Conservation (phyloP, 768 basidiomycete species). For the Phaeotremella fagi region DNA sequence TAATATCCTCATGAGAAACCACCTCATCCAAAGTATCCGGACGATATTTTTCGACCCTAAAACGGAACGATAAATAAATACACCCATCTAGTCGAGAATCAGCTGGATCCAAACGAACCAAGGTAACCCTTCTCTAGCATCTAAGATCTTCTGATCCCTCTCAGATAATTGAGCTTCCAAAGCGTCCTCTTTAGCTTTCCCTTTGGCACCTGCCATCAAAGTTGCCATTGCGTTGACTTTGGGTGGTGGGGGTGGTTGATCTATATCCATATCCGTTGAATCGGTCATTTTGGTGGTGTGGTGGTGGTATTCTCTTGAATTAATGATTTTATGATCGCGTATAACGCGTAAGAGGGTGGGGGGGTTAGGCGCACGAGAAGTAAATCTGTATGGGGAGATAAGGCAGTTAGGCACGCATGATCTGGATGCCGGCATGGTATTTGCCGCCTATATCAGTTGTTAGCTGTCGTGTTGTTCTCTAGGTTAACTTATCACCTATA, state of each 20-base stretch:
- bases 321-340: not conserved
- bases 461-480: not conserved
- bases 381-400: too few relatives aligned
- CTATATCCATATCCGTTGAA: constrained; percentile 42
- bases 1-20: constrained; percentile 95
- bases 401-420: not conserved
- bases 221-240: constrained; percentile 33
- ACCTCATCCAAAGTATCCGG: constrained; percentile 88
- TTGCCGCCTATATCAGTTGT: not conserved
- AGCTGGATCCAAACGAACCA: constrained; percentile 57
- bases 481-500: not conserved
- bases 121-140: constrained; percentile 81
- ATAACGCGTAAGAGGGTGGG: not conserved
- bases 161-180: constrained; percentile 14
- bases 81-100: not conserved
- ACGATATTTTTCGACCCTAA: constrained; percentile 96
- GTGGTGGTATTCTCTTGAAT: too few relatives aligned
- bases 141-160: constrained; percentile 21
- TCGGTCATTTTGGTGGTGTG: constrained; percentile 2
- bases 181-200: constrained; percentile 24
- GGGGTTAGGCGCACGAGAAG: not conserved
- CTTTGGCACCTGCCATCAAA: constrained; percentile 36
- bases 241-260: constrained; percentile 12
- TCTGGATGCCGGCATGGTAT: not conserved
- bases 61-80: not conserved